Evolutionary conservation across 1,284 basidiomycete species (phyloP), one percentile per base, ranked within the genome.

Genomic region (Blastosporella zonata): DNA sequence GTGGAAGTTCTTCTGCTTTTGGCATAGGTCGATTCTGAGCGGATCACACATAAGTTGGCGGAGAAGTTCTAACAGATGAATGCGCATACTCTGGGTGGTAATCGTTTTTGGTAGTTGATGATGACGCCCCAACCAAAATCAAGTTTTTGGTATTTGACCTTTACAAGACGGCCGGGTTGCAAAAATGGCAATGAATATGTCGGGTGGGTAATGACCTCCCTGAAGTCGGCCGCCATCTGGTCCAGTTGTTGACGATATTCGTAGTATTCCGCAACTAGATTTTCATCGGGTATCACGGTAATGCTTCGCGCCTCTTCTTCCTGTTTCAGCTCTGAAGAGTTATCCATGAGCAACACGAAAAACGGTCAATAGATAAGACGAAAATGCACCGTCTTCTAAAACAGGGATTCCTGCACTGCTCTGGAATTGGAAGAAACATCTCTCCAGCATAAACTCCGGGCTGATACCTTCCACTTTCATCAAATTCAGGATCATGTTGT

Each of bases 391-490:
- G 57, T 87, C 81, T 67, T 98, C 92, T 10, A 99, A 73, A 28
- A 82, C 69, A 0, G 97, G 97, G 31, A 99, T 87, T 21, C 87
- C 88, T 27, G 90, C 84, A 47, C 82, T 93, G 65, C 91, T 97
- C 69, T 99, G 97, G 71, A 97, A 98, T 68, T 99, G 97, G 77
- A 90, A 93, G 78, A 99, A 99, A 70, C 93, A 98, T 39, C 92
- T 77, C 68, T 97, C 92, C 15, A 99, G 78, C 97, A 99, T 99
- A 68, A 83, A 98, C 72, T 99, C 97, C 2, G 97, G 97, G 61
- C 92, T 97, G 57, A 99, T 88, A 2, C 96, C 96, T 69, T 99
- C 97, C 18, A 99, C 96, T 61, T 97, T 89, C 87, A 99, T 97
- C 57, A 99, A 71, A 69, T 99, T 99, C 61, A 99, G 77, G 23